Evolutionary conservation across 768 basidiomycete genomes (phyloP), one percentile per base, ranked within the genome.

Genomic region (Cantharellus anzutake): DNA sequence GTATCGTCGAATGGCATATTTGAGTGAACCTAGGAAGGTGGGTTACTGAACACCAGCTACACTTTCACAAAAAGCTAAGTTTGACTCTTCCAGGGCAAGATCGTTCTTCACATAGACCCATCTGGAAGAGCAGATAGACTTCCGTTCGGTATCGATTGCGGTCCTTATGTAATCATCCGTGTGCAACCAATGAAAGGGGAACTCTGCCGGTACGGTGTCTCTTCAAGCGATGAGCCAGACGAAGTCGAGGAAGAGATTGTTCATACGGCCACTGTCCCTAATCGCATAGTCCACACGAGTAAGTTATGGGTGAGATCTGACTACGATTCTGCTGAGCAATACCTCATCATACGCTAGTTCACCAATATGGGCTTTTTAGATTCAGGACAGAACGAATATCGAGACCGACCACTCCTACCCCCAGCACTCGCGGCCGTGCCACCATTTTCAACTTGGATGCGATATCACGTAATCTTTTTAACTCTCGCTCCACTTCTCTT

Each of bases 401-500:
- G 34, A 71, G 78, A n/a, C 92, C 93, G 3, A 79, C 83, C 2
- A 97, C 92, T 0, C 93, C 92, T 2, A 87, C 86, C 0, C 78
- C 81, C 0, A 79, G 76, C 52, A 78, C 82, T 4, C 41, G 55
- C 40, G 56, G 55, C n/a, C 74, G 79, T 63, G 86, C 82, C 2
- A 81, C 84, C n/a, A 87, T 90, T 57, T 90, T 94, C 67, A 82
- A 86, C 41, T 75, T 97, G 58, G 92, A 97, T 66, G 84, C 81
- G 20, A 84, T 97, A 64, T 91, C 89, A 20, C 80, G 89, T 51
- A 92, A 90, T 69, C 76, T 97, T 38, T 93, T 96, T 71, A 81
- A 78, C 65, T 68, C 79, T 3, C 78, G 81, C 2, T 73, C 80
- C 4, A 11, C 56, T 64, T 1, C 64, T 64, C 2, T 64, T 64